These are phyloP conservation scores for Mycothermus thermophilus DNA, from an alignment of 495 filamentous ascomycete genomes.

Conservation along the genomic window DNA sequence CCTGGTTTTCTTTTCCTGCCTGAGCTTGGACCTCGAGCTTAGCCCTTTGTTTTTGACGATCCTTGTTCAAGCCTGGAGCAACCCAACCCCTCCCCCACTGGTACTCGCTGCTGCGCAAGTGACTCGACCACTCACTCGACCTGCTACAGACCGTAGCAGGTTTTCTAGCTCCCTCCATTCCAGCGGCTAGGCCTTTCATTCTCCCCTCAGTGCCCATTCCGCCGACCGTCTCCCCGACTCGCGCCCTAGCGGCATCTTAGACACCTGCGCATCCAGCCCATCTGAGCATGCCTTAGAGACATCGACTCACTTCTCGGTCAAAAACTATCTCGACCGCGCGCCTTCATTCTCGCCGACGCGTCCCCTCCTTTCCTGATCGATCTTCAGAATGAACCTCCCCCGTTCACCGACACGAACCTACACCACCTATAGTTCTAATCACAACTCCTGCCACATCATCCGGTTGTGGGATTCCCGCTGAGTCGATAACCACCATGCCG, in stretches of 20 bases:
- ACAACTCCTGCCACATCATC: neutral
- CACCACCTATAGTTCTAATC: conserved; percentile 3
- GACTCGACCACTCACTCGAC: too few relatives aligned
- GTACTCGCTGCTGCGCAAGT: too few relatives aligned
- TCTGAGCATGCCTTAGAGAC: conserved; percentile 14
- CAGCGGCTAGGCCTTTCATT: neutral
- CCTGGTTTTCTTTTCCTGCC: too few relatives aligned
- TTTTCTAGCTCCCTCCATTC: conserved; percentile 4
- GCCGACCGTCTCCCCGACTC: neutral
- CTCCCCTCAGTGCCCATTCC: neutral
- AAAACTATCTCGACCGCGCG: conserved; percentile 5
- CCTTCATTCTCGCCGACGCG: conserved; percentile 7
- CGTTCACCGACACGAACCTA: conserved; percentile 2
- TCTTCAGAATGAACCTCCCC: conserved; percentile 16
- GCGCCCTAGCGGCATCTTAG: neutral
- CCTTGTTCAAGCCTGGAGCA: too few relatives aligned
- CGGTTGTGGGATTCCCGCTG: too few relatives aligned
- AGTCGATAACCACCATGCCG: conserved; percentile 1
- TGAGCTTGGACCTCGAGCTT: too few relatives aligned
- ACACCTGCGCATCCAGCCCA: neutral
- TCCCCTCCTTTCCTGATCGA: neutral
- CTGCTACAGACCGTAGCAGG: too few relatives aligned
- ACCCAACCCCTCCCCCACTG: neutral
- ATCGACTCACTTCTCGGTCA: conserved; percentile 1
- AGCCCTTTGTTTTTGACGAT: too few relatives aligned